These are phyloP conservation scores for Hypomyces perniciosus DNA, from an alignment of 2,329 filamentous ascomycete genomes.

Conservation along the genomic window DNA sequence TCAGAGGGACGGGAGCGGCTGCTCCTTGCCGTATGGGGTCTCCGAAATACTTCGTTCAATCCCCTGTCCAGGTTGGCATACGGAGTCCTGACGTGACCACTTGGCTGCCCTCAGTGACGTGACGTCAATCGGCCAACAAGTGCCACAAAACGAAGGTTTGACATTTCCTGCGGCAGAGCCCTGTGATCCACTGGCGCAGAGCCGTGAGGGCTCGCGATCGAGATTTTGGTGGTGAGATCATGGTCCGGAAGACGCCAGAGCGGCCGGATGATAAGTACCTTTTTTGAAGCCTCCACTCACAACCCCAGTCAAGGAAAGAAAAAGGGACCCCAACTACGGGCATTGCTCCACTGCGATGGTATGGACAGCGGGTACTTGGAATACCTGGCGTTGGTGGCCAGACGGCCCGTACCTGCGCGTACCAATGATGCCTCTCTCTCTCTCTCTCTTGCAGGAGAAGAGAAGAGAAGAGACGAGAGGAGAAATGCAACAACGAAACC, in stretches of 20 bases:
- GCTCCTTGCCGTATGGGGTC: slow-evolving; percentile 1
- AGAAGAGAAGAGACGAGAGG: neutral
- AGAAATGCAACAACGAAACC: neutral
- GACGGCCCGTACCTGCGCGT: neutral
- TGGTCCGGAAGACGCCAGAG: slow-evolving; percentile 15
- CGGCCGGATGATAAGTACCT: neutral
- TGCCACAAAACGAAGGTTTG: neutral
- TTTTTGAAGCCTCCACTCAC: neutral
- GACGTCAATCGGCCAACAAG: slow-evolving; percentile 20
- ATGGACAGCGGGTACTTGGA: neutral
- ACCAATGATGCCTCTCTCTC: neutral
- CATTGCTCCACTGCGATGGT: slow-evolving; percentile 1
- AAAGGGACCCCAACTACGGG: slow-evolving; percentile 2
- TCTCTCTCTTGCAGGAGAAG: neutral
- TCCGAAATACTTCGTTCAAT: neutral
- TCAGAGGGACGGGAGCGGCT: neutral
- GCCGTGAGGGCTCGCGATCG: slow-evolving; percentile 20
- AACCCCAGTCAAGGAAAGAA: neutral
- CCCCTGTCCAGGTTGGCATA: neutral
- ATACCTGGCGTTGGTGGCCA: neutral
- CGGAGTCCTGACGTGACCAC: slow-evolving; percentile 9
- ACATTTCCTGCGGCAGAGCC: neutral
- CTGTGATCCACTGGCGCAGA: slow-evolving; percentile 14
- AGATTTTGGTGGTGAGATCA: slow-evolving; percentile 26
- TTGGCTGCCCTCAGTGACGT: slow-evolving; percentile 16